These are phyloP conservation scores for Elsinoe ampelina DNA, from an alignment of 2,329 filamentous ascomycete species.

Conservation along the genomic window DNA sequence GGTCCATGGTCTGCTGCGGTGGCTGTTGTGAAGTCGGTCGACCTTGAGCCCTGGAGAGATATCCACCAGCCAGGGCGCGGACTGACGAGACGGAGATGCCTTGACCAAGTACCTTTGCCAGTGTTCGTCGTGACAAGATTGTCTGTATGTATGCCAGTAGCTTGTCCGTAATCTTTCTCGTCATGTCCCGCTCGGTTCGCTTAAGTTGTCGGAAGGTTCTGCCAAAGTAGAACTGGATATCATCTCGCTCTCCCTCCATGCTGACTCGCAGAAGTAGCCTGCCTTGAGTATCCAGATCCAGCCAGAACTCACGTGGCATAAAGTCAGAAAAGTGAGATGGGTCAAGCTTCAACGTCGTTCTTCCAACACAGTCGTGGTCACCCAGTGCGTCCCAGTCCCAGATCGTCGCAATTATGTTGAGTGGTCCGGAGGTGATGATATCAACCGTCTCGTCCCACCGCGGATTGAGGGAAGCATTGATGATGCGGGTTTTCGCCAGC, in stretches of 20 bases:
- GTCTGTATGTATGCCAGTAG: constrained; percentile 88
- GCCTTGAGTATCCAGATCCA: constrained; percentile 92
- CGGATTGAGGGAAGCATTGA: constrained; percentile 83
- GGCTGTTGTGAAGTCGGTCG: constrained; percentile 21
- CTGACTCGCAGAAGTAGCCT: constrained; percentile 81
- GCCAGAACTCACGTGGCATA: constrained; percentile 91
- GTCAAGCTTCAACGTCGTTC: constrained; percentile 96
- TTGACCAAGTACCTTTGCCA: constrained; percentile 65
- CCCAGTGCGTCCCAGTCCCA: constrained; percentile 98
- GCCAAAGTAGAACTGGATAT: constrained; percentile 97
- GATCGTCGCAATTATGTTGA: constrained; percentile 92
- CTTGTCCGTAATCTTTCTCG: constrained; percentile 95
- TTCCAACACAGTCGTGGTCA: constrained; percentile 92
- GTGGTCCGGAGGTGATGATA: constrained; percentile 80
- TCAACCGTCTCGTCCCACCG: constrained; percentile 97
- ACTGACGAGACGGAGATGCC: constrained; percentile 55
- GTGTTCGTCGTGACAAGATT: constrained; percentile 72
- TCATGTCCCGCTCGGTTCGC: constrained; percentile 95
- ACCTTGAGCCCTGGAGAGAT: constrained; percentile 48
- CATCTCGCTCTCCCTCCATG: constrained; percentile 97
- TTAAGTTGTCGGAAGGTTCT: constrained; percentile 94
- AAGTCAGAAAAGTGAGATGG: constrained; percentile 96
- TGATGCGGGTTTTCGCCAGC: constrained; percentile 84
- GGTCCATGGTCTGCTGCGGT: constrained; percentile 47
- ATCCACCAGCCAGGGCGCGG: constrained; percentile 51